phyloP scores from a whole-genome alignment of 2,329 filamentous ascomycete genomes.

The Cladophialophora exuberans region DNA sequence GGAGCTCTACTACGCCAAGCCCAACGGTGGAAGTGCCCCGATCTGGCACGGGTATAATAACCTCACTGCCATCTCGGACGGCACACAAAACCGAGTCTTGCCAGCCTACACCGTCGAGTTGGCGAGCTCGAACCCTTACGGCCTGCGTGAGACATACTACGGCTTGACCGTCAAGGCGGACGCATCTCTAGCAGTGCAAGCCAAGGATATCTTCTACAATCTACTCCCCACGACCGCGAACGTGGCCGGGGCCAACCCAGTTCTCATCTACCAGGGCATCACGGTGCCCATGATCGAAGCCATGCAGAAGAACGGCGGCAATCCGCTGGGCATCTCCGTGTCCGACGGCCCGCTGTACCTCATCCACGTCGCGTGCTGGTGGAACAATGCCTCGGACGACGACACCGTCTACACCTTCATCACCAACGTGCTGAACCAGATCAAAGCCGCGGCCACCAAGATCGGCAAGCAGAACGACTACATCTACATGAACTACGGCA shows the following conservation, averaged over 20 bases:
- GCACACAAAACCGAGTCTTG: conserved; percentile 36
- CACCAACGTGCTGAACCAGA: conserved; percentile 34
- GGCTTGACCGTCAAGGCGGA: conserved; percentile 39
- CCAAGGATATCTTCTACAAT: conserved; percentile 34
- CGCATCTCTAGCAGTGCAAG: conserved; percentile 35
- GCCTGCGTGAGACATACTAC: conserved; percentile 40
- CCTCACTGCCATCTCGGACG: conserved; percentile 38
- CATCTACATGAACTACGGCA: conserved; percentile 55
- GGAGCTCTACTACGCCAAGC: conserved; percentile 44
- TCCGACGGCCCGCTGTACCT: conserved; percentile 35
- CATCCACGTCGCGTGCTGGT: conserved; percentile 37
- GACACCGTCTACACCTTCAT: conserved; percentile 34
- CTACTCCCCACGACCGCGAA: conserved; percentile 29
- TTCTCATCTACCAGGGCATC: conserved; percentile 40
- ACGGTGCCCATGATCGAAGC: conserved; percentile 37
- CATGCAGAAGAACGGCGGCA: conserved; percentile 39
- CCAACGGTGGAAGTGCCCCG: conserved; percentile 37
- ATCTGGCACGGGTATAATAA: conserved; percentile 44
- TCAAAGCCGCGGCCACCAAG: conserved; percentile 37
- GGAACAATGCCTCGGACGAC: conserved; percentile 41
- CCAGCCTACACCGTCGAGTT: conserved; percentile 41
- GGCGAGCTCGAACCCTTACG: conserved; percentile 39
- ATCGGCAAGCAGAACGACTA: conserved; percentile 38
- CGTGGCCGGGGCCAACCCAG: conserved; percentile 32
- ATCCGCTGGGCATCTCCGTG: conserved; percentile 40